Base-by-base conservation (phyloP, 1,139 yeast species). In the Yamadazyma diospyri region DNA sequence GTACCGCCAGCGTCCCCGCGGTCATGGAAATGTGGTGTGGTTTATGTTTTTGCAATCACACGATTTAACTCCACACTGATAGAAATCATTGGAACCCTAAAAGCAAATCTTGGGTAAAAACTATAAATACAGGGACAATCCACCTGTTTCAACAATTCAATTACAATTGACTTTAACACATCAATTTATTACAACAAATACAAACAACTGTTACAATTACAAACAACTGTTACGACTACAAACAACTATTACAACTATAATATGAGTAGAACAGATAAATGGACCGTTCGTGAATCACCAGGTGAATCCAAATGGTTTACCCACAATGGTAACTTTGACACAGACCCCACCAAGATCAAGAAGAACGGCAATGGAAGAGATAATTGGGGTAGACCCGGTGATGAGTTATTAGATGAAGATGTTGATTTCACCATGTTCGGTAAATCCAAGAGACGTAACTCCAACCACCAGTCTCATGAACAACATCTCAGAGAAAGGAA, bases 201-300 rank as follows among this genome's bases (percentile, higher is more conserved):
- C 17, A n/a, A 20, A 12, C 13, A n/a, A n/a, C n/a, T n/a, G n/a
- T n/a, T n/a, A n/a, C n/a, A 19, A 19, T 3, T 14, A 27, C n/a
- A 25, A 23, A 41, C 23, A 32, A n/a, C n/a, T n/a, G n/a, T n/a
- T n/a, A n/a, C n/a, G n/a, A n/a, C n/a, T n/a, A n/a, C n/a, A n/a
- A n/a, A n/a, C n/a, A n/a, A n/a, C n/a, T n/a, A n/a, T n/a, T n/a
- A n/a, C n/a, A n/a, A n/a, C n/a, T n/a, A 18, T 18, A 18, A 18
- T 18, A 86, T 86, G 95, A 76, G 94, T 40, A 82, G 94, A 78
- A 86, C 95, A 37, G 77, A 78, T 60, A 81, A 86, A 64, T 81
- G 92, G 81, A 75, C 81, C 24, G 68, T 68, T 29, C 81, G 76
- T 51, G 83, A 81, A 57, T 59, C 72, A 37, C 65, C 70, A 41